Conservation (phyloP, 805 yeast genomes). For the Candida palmyrensis region DNA sequence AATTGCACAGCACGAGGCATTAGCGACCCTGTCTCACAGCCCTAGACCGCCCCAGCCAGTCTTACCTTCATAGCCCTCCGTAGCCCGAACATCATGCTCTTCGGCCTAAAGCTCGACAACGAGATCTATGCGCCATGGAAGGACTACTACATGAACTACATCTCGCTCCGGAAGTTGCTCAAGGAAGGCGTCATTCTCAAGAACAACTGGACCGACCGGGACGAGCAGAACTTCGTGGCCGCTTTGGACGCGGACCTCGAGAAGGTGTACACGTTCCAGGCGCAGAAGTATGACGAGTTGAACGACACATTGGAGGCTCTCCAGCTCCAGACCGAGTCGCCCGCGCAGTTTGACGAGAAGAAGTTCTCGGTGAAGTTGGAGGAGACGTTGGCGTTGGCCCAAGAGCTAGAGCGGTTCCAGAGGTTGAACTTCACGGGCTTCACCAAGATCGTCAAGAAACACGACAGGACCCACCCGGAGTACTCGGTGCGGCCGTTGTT, state of each 20-base stretch:
- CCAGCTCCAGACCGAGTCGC: slow-evolving; percentile 52
- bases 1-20: no score
- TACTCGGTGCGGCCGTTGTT: slow-evolving; percentile 88
- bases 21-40: no score
- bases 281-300: slow-evolving; percentile 61
- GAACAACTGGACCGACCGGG: slow-evolving; percentile 60
- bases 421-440: slow-evolving; percentile 94
- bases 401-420: slow-evolving; percentile 84
- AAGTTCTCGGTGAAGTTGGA: slow-evolving; percentile 68
- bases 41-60: no score
- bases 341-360: slow-evolving; percentile 47
- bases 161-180: slow-evolving; percentile 55
- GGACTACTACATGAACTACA: slow-evolving; percentile 63
- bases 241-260: slow-evolving; percentile 66
- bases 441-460: slow-evolving; percentile 90
- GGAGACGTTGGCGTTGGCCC: slow-evolving; percentile 65
- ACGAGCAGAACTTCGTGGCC: slow-evolving; percentile 64
- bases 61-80: no score
- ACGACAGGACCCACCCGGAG: slow-evolving; percentile 82
- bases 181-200: slow-evolving; percentile 58
- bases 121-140: slow-evolving; percentile 91
- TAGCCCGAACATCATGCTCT: slow-evolving; percentile 60
- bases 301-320: slow-evolving; percentile 58
- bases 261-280: slow-evolving; percentile 72
- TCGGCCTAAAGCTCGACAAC: slow-evolving; percentile 75